phyloP scores from a whole-genome alignment of 73 alveolate species.

The Effrenium voratum region DNA sequence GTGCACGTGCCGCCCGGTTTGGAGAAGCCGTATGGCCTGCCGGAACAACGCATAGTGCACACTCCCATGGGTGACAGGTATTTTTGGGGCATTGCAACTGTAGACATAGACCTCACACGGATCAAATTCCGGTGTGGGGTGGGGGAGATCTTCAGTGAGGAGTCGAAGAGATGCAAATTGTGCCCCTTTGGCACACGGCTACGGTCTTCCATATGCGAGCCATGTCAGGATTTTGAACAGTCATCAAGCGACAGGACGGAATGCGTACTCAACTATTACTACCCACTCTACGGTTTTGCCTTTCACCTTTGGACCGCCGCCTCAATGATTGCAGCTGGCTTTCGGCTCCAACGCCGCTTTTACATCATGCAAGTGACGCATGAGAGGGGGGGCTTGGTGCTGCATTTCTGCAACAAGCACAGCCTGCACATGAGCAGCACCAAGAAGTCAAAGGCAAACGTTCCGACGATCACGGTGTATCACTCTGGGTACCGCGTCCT shows the following conservation, averaged over 20 bases:
- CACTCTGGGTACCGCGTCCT: neutral
- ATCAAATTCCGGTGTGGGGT: no score
- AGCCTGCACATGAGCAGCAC: neutral
- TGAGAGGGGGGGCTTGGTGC: slow-evolving; percentile 12
- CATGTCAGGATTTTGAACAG: no score
- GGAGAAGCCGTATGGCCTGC: slow-evolving; percentile 31
- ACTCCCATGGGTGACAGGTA: neutral
- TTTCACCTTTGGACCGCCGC: slow-evolving; percentile 25
- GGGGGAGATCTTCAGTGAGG: no score
- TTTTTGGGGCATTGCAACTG: slow-evolving; percentile 90
- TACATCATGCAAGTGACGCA: neutral
- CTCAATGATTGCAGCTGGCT: neutral
- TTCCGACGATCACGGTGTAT: neutral
- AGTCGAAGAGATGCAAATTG: no score
- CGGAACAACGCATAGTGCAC: neutral
- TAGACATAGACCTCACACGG: slow-evolving; percentile 51
- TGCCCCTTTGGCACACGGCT: no score
- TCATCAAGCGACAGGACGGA: neutral
- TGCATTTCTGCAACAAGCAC: slow-evolving; percentile 46
- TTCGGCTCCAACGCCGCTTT: slow-evolving; percentile 21
- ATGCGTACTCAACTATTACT: neutral
- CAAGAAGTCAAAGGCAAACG: neutral
- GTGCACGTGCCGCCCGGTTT: slow-evolving; percentile 1
- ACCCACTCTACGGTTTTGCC: neutral
- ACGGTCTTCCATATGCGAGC: no score